Conservation (phyloP, 2,329 filamentous ascomycete genomes). For the Dactylella cylindrospora region DNA sequence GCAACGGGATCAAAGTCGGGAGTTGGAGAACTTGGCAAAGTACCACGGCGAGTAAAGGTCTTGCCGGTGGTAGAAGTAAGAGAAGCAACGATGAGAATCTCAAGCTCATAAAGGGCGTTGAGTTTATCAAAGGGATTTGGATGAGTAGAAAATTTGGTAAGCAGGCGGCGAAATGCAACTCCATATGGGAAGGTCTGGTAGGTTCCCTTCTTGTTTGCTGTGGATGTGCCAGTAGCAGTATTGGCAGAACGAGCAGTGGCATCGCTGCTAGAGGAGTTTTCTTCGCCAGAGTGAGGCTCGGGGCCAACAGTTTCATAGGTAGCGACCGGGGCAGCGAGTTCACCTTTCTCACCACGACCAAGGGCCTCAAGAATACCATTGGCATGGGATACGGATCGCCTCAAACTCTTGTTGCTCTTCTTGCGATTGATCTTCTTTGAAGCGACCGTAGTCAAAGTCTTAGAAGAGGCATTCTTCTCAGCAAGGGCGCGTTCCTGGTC, state of each 20-base stretch:
- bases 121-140: conserved; percentile 86
- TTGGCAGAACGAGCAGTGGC: conserved; percentile 54
- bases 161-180: conserved; percentile 73
- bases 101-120: conserved; percentile 76
- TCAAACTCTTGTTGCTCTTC: conserved; percentile 68
- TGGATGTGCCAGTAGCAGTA: conserved; percentile 50
- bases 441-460: conserved; percentile 55
- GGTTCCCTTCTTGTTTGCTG: conserved; percentile 53
- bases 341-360: conserved; percentile 53
- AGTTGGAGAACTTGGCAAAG: conserved; percentile 52
- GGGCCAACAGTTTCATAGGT: conserved; percentile 53
- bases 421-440: conserved; percentile 60
- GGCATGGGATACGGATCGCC: conserved; percentile 53
- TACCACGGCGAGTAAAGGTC: conserved; percentile 50
- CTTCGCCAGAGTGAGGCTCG: conserved; percentile 54
- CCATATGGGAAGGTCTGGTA: conserved; percentile 69
- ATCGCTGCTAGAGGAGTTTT: conserved; percentile 56
- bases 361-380: conserved; percentile 54
- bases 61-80: conserved; percentile 61
- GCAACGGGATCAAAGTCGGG: conserved; percentile 55
- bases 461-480: conserved; percentile 53
- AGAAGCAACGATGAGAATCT: conserved; percentile 77
- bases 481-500: conserved; percentile 56
- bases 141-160: conserved; percentile 84
- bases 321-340: conserved; percentile 53